These are phyloP conservation scores for Perilla frutescens DNA, from an alignment of 257 asterid genomes.

Conservation along the genomic window DNA sequence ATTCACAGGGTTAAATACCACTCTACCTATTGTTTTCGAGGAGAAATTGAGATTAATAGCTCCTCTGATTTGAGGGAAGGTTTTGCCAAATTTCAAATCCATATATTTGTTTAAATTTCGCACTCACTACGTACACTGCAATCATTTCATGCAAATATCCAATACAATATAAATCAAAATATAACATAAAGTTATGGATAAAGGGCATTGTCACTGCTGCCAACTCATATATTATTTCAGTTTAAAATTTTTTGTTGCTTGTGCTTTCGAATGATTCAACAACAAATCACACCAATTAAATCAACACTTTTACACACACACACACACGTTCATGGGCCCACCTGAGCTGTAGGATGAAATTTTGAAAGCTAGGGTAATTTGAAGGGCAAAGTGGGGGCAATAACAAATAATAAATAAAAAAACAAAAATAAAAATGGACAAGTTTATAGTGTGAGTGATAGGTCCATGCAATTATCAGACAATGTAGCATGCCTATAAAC, in stretches of 20 bases:
- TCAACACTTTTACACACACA: neutral
- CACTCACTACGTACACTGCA: no score
- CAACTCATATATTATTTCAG: neutral
- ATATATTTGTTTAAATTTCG: no score
- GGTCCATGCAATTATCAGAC: constrained; percentile 42
- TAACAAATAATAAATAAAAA: neutral
- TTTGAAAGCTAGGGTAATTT: neutral
- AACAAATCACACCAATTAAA: constrained; percentile 11
- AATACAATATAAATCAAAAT: neutral
- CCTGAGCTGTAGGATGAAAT: neutral
- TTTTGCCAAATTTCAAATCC: no score
- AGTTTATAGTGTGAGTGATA: constrained; percentile 33
- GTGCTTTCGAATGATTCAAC: constrained; percentile 18
- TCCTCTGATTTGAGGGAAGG: no score
- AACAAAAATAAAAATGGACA: constrained; percentile 14
- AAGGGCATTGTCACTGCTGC: neutral
- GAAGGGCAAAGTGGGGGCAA: neutral
- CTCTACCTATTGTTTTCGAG: no score
- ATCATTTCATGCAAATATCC: no score
- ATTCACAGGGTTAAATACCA: no score
- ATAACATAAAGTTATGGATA: neutral
- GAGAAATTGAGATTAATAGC: no score
- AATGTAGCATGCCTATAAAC: constrained; percentile 31
- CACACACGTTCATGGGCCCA: constrained; percentile 6
- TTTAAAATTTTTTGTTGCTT: neutral